Conservation (phyloP, 768 basidiomycete genomes). For the Psilocybe sp. region DNA sequence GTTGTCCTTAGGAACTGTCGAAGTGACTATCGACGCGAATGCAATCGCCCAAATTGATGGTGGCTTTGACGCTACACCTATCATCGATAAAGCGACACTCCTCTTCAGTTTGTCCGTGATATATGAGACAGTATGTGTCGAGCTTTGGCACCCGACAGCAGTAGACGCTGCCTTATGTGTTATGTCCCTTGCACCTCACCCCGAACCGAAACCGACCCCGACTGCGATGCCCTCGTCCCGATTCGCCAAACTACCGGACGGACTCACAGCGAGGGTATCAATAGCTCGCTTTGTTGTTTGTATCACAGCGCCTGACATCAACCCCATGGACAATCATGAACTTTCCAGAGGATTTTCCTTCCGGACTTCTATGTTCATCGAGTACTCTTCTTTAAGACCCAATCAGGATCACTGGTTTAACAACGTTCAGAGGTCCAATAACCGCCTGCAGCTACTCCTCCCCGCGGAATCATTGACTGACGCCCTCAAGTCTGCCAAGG, state of each 20-base stretch:
- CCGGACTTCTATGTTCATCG: conserved; percentile 48
- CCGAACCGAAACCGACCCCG: conserved; percentile 5
- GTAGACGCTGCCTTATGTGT: conserved; percentile 40
- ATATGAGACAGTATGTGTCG: conserved; percentile 25
- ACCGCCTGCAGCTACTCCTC: conserved; percentile 53
- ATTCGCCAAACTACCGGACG: conserved; percentile 47
- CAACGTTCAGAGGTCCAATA: conserved; percentile 34
- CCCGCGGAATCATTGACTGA: conserved; percentile 49
- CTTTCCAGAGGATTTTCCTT: conserved; percentile 69
- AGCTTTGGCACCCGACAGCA: conserved; percentile 30
- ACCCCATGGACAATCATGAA: conserved; percentile 62
- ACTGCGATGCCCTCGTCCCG: conserved; percentile 18
- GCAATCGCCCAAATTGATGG: conserved; percentile 52
- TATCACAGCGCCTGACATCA: conserved; percentile 77
- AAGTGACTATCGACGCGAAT: conserved; percentile 40
- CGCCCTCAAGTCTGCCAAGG: conserved; percentile 38
- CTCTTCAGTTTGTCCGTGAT: conserved; percentile 15
- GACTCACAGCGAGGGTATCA: conserved; percentile 54
- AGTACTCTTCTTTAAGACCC: conserved; percentile 51
- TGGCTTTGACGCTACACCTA: conserved; percentile 28
- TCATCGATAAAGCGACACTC: conserved; percentile 29
- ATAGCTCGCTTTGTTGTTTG: conserved; percentile 63
- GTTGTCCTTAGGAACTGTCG: conserved; percentile 56
- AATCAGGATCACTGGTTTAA: conserved; percentile 35
- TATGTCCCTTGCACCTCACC: conserved; percentile 33